Evolutionary conservation across 352 stramenopile genomes (phyloP).

Genomic region (Pythium folliculosum): DNA sequence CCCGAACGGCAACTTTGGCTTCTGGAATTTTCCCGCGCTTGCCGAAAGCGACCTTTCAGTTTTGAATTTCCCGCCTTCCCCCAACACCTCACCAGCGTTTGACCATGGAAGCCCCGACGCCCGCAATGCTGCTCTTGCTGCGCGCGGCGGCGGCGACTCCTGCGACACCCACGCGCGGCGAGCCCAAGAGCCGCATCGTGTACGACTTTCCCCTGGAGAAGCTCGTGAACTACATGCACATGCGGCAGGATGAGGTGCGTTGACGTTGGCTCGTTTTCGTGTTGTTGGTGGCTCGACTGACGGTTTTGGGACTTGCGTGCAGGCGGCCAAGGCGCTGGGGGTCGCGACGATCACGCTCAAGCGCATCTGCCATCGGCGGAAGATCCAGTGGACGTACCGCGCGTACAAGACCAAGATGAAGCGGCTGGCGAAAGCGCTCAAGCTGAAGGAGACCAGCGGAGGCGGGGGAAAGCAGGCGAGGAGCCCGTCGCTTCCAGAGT

Average conservation of each 20-base stretch:
- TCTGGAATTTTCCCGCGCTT: background rate
- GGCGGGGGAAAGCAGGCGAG: too few species aligned
- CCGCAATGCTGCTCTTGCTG: background rate
- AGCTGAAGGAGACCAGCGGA: background rate
- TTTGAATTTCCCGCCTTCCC: constrained; percentile 20
- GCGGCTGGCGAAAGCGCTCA: background rate
- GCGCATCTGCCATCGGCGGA: constrained; percentile 47
- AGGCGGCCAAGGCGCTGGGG: constrained; percentile 41
- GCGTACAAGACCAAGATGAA: constrained; percentile 1
- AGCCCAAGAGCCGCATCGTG: constrained; percentile 35
- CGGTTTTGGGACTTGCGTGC: background rate
- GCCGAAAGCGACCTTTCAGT: background rate
- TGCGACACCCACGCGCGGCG: constrained; percentile 6
- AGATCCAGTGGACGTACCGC: constrained; percentile 54
- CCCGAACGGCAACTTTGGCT: background rate
- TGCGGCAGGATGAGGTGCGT: constrained; percentile 54
- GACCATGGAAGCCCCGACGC: too few species aligned
- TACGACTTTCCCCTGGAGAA: constrained; percentile 48
- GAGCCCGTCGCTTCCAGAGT: background rate
- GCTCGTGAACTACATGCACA: constrained; percentile 39
- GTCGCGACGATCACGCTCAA: constrained; percentile 69
- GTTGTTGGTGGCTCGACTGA: constrained; percentile 1
- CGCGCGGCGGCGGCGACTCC: background rate
- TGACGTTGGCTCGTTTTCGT: too few species aligned
- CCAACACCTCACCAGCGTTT: too few species aligned